Evolutionary conservation across 192 early-diverging fungal species (phyloP), one percentile per base, ranked within the genome.

Genomic region (Phlyctochytrium arcticum): DNA sequence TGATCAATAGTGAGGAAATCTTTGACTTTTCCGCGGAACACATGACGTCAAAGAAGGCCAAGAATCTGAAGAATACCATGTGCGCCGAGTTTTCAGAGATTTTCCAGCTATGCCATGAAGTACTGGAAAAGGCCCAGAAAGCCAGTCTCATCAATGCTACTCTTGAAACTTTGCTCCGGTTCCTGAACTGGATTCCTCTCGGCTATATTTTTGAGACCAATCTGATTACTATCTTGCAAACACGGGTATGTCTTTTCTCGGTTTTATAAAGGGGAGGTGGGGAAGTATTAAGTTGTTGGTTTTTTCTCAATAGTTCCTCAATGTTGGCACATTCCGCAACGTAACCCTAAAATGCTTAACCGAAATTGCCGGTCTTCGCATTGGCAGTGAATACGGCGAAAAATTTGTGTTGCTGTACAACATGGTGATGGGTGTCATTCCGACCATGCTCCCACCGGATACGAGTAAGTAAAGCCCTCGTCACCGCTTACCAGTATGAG

Each of bases 21-120:
- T 99, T 99, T 72, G 97, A 99, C 72, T 99, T 87, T 72, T 95
- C 93, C 32, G 91, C 93, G 29, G 97, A 99, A 79, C 93, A 96
- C 75, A 94, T 99, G 93, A 96, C 94, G 6, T 93, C 95, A 72
- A 78, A 85, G 44, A 98, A 97, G 78, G 89, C 90, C 17, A 93
- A 91, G 68, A 92, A 88, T 68, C 81, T 99, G 49, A 96, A 97
- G 80, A 86, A 89, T 51, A 90, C 91, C 57, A 92, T 99, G 92
- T 95, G 93, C 68, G 83, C 80, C 55, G 93, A 99, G 78, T 96
- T 97, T 63, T 83, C 90, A 49, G 93, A 96, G 62, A 92, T 99
- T 65, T 96, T 94, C 79, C 84, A 90, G 53, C 86, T 99, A 33
- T 98, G 94, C 74, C 88, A 82, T 36, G 95, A 98, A 74, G 91